Base-by-base conservation (phyloP, 768 basidiomycete genomes). In the Lactifluus echinatus region DNA sequence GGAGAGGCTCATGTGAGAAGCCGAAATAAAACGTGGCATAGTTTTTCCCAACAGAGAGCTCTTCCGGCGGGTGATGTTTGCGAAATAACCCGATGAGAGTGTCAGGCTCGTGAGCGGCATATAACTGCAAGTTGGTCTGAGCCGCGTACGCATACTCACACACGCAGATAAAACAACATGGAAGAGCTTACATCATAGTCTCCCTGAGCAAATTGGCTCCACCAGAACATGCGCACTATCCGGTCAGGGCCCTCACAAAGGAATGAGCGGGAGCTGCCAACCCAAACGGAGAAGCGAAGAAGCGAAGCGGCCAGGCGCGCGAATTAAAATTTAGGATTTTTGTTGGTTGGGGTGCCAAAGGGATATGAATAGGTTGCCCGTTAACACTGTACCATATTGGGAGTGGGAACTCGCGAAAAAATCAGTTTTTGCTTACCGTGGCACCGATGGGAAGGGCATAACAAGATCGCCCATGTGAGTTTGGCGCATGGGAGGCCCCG, bases 11-110 rank as follows among this genome's bases (percentile, higher is more conserved):
- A 48, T 84, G 74, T 43, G 73, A 75, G 69, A 89, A 88, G 48
- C 71, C 77, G 70, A 86, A 88, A 55, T 79, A 76, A 54, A 89
- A 66, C 57, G 79, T 72, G 8, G 79, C 87, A 66, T 85, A 79
- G 33, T 81, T 77, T 45, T 79, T 79, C 1, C 87, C 87, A 36
- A 87, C 76, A 1, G n/a, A 74, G 77, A 2, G 84, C 83, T 12
- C 78, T 76, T 34, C 74, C 56, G 62, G 75, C 79, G 53, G 53
- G 11, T 17, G 21, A 15, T 50, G 75, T 77, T 52, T 48, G n/a
- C 79, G 78, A 70, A 83, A 88, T 19, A 73, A 73, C 15, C 81
- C 87, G 55, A 88, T 79, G 51, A 74, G 72, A 24, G 66, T 70
- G 53, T 49, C 40, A 8, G 53, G 43, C 2, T 55, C 34, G 29